phyloP scores from a whole-genome alignment of 2,329 filamentous ascomycete species.

The Chaetomiaceae sp. region DNA sequence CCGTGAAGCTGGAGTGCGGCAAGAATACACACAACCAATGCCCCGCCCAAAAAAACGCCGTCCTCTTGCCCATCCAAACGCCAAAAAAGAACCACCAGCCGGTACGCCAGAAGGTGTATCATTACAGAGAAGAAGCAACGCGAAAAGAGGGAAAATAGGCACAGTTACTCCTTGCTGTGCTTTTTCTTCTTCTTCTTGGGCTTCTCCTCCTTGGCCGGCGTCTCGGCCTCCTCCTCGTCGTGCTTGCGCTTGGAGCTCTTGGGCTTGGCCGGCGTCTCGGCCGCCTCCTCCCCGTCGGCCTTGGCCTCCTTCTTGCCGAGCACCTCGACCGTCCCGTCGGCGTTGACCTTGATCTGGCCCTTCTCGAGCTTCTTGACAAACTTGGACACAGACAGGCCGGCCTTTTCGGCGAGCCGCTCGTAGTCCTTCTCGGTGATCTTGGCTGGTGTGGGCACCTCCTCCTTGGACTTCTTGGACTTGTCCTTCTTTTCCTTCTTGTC shows the following conservation, averaged over 20 bases:
- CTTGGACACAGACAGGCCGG: constrained; percentile 68
- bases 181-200: constrained; percentile 50
- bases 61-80: constrained; percentile 26
- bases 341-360: constrained; percentile 65
- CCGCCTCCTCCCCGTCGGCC: constrained; percentile 47
- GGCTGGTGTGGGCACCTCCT: constrained; percentile 29
- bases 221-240: constrained; percentile 65
- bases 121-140: constrained; percentile 27
- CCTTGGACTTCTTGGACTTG: constrained; percentile 33
- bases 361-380: constrained; percentile 75
- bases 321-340: constrained; percentile 61
- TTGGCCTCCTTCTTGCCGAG: constrained; percentile 74
- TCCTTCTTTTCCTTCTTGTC: constrained; percentile 40
- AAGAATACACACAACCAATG: constrained; percentile 18
- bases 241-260: constrained; percentile 62
- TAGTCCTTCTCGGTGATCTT: constrained; percentile 54
- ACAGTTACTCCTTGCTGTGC: constrained; percentile 25
- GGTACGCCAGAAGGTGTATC: constrained; percentile 28
- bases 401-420: constrained; percentile 57
- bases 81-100: constrained; percentile 25
- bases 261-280: constrained; percentile 42
- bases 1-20: constrained; percentile 18
- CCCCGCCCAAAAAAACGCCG: constrained; percentile 23
- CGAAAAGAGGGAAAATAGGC: constrained; percentile 13
- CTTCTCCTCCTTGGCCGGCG: constrained; percentile 57